A percentile compares a stretch with the other conserved stretches of the same genome.
Conservation (phyloP, 768 basidiomycete species). For the Chalciporus sphaerocephalus region DNA sequence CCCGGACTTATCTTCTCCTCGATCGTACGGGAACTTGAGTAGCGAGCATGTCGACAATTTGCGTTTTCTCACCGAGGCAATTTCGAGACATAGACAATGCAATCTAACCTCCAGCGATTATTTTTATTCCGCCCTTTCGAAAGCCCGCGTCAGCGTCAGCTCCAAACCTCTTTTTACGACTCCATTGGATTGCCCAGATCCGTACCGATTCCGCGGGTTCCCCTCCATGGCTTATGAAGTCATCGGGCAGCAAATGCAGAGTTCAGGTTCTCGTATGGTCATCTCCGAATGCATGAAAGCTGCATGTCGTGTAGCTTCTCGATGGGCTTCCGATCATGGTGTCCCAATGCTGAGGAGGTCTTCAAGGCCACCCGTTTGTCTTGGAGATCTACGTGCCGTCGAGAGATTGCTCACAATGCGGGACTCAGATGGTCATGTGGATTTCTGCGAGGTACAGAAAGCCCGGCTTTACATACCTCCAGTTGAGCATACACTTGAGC, state of each 20-base stretch:
- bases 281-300: conserved; percentile 82
- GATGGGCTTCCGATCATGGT: conserved; percentile 55
- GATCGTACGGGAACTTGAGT: conserved; percentile 7
- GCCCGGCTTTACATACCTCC: conserved; percentile 32
- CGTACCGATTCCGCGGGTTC: conserved; percentile 43
- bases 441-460: conserved; percentile 33
- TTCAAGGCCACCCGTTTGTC: conserved; percentile 30
- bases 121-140: conserved; percentile 26
- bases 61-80: conserved; percentile 27
- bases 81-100: conserved; percentile 23
- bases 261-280: conserved; percentile 46
- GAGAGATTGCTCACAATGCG: conserved; percentile 49
- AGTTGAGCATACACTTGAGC: conserved; percentile 46
- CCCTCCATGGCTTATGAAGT: conserved; percentile 49
- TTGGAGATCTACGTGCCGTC: conserved; percentile 31
- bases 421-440: conserved; percentile 42
- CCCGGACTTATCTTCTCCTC: not conserved
- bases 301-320: conserved; percentile 71
- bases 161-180: conserved; percentile 32
- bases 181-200: conserved; percentile 26
- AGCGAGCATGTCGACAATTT: conserved; percentile 27
- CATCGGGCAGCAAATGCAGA: conserved; percentile 13
- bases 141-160: conserved; percentile 25
- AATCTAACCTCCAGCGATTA: conserved; percentile 18
- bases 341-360: conserved; percentile 64